Evolutionary conservation across 2,329 filamentous ascomycete species (phyloP).

Genomic region (Venturiaceae sp.): DNA sequence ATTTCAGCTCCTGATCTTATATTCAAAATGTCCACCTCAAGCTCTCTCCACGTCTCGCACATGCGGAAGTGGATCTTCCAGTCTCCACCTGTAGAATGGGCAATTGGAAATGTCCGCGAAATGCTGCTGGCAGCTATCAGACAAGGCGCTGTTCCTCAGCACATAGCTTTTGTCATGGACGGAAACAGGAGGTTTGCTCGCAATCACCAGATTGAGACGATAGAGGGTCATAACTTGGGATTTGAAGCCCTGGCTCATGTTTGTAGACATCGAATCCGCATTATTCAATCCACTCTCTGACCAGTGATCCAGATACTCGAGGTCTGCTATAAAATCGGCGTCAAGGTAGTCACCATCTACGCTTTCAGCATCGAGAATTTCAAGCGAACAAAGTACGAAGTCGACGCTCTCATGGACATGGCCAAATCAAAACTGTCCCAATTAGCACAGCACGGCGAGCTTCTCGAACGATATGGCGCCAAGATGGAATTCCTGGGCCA

Average conservation of each 20-base stretch:
- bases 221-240: conserved; percentile 90
- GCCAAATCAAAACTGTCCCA: conserved; percentile 92
- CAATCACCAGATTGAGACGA: conserved; percentile 84
- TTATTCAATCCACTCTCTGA: not conserved
- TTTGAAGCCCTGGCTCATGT: conserved; percentile 90
- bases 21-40: not conserved
- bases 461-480: conserved; percentile 88
- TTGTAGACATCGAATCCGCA: conserved; percentile 10
- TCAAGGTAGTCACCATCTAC: conserved; percentile 95
- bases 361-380: conserved; percentile 99
- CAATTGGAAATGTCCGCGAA: conserved; percentile 67
- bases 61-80: conserved; percentile 69
- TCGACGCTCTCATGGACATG: conserved; percentile 95
- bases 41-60: conserved; percentile 48
- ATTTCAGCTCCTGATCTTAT: not conserved
- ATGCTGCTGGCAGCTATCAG: conserved; percentile 79
- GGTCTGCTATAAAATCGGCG: conserved; percentile 95
- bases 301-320: conserved; percentile 59
- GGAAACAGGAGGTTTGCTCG: conserved; percentile 90
- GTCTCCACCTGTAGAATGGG: conserved; percentile 88
- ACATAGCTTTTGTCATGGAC: conserved; percentile 99
- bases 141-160: conserved; percentile 85
- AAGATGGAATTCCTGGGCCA: conserved; percentile 79
- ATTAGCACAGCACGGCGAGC: conserved; percentile 82
- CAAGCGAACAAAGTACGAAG: conserved; percentile 91